Conservation (phyloP, 2,329 filamentous ascomycete species). For the Diaporthe australafricana region DNA sequence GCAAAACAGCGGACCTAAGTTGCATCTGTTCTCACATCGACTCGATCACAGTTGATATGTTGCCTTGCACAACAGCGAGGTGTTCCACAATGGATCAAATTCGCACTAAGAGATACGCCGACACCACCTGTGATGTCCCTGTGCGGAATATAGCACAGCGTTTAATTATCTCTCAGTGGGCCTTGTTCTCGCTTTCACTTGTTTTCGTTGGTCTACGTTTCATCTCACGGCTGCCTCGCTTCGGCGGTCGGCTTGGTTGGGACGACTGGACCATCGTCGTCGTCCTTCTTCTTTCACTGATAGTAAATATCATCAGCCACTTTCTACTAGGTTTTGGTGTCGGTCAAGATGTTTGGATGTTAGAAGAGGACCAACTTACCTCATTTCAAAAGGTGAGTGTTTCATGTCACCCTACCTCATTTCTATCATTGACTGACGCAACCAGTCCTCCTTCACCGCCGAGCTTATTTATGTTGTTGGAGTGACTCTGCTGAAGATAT, state of each 20-base stretch:
- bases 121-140: background rate
- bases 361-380: background rate
- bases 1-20: background rate
- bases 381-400: background rate
- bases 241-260: background rate
- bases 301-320: background rate
- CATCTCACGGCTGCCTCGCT: background rate
- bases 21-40: background rate
- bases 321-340: background rate
- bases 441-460: background rate
- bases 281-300: background rate
- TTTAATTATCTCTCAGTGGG: background rate
- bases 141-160: background rate
- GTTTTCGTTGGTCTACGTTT: background rate
- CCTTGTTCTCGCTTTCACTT: background rate
- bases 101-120: background rate
- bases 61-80: background rate
- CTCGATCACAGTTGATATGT: background rate
- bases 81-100: background rate
- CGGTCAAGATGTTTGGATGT: background rate
- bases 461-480: background rate
- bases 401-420: background rate
- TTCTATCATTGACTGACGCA: background rate
- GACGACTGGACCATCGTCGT: background rate
- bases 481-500: background rate